These are phyloP conservation scores for Boechera stricta DNA, from an alignment of 345 rosid species.

Conservation along the genomic window DNA sequence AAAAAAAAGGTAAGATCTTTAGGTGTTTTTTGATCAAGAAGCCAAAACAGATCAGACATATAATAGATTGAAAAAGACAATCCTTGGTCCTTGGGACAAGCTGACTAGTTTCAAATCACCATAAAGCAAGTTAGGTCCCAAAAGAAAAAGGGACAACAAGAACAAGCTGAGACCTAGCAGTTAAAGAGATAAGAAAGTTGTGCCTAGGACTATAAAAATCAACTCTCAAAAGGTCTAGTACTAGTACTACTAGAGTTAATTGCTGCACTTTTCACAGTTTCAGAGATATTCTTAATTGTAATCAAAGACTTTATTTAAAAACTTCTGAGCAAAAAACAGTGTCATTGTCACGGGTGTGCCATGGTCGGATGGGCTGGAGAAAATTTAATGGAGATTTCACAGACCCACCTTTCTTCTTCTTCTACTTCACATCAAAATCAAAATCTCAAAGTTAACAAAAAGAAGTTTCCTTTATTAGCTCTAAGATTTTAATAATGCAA, in stretches of 20 bases:
- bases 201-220: conserved; percentile 46
- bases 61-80: conserved; percentile 43
- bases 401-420: conserved; percentile 43
- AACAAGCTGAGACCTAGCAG: conserved; percentile 38
- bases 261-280: conserved; percentile 29
- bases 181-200: conserved; percentile 41
- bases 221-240: conserved; percentile 28
- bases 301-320: conserved; percentile 26
- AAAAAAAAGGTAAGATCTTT: conserved; percentile 13
- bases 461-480: conserved; percentile 41
- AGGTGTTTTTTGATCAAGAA: conserved; percentile 22
- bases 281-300: conserved; percentile 41
- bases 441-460: conserved; percentile 27
- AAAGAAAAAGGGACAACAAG: conserved; percentile 43
- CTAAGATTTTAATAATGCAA: conserved; percentile 9
- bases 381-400: conserved; percentile 46
- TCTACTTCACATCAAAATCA: background rate
- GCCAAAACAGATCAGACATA: conserved; percentile 53
- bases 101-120: conserved; percentile 29
- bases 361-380: conserved; percentile 68
- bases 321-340: conserved; percentile 23
- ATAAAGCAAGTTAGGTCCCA: conserved; percentile 42
- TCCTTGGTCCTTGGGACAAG: conserved; percentile 47
- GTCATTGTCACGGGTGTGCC: conserved; percentile 79
- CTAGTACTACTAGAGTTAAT: conserved; percentile 18